Conservation (phyloP, 306 rosid species). For the Lathyrus sativus region DNA sequence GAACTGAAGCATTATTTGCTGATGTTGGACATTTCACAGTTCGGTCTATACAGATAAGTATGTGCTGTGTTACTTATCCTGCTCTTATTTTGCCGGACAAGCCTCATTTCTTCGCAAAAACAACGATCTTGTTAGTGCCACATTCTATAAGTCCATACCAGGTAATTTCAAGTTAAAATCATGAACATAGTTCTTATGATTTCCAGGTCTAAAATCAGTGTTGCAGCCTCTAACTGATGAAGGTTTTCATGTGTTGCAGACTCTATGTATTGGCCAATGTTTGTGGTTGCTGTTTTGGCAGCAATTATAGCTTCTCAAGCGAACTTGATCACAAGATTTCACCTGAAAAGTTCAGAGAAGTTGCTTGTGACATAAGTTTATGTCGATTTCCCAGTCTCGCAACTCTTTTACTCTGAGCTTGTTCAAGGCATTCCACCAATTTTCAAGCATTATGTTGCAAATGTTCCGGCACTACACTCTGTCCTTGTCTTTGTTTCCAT, state of each 20-base stretch:
- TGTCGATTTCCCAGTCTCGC: slow-evolving; percentile 58
- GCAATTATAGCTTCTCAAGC: slow-evolving; percentile 84
- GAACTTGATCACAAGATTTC: slow-evolving; percentile 65
- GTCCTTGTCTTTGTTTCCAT: slow-evolving; percentile 54
- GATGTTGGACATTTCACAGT: slow-evolving; percentile 89
- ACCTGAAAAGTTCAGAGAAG: slow-evolving; percentile 46
- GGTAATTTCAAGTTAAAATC: slow-evolving; percentile 34
- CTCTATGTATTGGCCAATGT: slow-evolving; percentile 54
- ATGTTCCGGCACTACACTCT: slow-evolving; percentile 68
- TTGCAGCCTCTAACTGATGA: neutral
- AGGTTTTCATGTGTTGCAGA: slow-evolving; percentile 45
- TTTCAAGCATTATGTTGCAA: slow-evolving; percentile 65
- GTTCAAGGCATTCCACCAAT: slow-evolving; percentile 91
- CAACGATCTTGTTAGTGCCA: slow-evolving; percentile 38
- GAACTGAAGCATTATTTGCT: slow-evolving; percentile 85
- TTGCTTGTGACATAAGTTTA: slow-evolving; percentile 25
- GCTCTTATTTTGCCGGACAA: slow-evolving; percentile 67
- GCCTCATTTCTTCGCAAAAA: slow-evolving; percentile 74
- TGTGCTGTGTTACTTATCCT: slow-evolving; percentile 76
- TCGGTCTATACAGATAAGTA: slow-evolving; percentile 69
- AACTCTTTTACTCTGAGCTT: slow-evolving; percentile 74
- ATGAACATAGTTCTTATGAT: neutral
- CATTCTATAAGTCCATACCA: slow-evolving; percentile 75
- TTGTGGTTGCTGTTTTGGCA: slow-evolving; percentile 57
- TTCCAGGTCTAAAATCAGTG: neutral